Percentiles rank a stretch among this genome's conserved stretches.
phyloP scores from a whole-genome alignment of 495 filamentous ascomycete species.

The Neurospora sp. region DNA sequence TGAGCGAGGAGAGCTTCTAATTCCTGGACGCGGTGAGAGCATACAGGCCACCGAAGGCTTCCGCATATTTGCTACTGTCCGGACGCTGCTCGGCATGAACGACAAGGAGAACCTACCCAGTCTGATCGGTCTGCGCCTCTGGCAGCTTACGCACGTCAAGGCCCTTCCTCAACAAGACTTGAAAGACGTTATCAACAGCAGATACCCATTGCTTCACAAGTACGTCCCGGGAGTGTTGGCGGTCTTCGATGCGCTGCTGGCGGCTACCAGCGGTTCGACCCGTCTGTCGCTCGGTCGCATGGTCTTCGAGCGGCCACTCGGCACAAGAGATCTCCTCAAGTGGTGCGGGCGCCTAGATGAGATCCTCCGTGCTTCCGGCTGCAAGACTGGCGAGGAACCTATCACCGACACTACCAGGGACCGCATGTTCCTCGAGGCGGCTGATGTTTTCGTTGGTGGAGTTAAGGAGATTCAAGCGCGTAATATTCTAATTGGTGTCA shows the following conservation, averaged over 20 bases:
- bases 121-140: slow-evolving; percentile 69
- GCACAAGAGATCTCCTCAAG: slow-evolving; percentile 77
- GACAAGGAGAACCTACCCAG: slow-evolving; percentile 53
- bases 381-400: slow-evolving; percentile 63
- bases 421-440: slow-evolving; percentile 79
- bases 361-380: slow-evolving; percentile 45
- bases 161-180: slow-evolving; percentile 63
- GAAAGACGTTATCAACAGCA: slow-evolving; percentile 55
- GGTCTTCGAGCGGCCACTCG: slow-evolving; percentile 48
- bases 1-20: slow-evolving; percentile 74
- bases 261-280: slow-evolving; percentile 36
- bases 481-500: slow-evolving; percentile 47
- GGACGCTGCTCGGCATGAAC: slow-evolving; percentile 59
- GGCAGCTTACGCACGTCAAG: slow-evolving; percentile 61
- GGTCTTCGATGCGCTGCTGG: slow-evolving; percentile 60
- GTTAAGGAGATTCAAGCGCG: slow-evolving; percentile 57
- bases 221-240: slow-evolving; percentile 62
- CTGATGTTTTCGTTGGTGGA: slow-evolving; percentile 78
- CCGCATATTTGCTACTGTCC: slow-evolving; percentile 80
- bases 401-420: slow-evolving; percentile 63
- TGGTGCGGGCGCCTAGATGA: slow-evolving; percentile 69
- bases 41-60: slow-evolving; percentile 77
- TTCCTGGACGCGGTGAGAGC: slow-evolving; percentile 76
- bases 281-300: slow-evolving; percentile 45
- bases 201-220: slow-evolving; percentile 57